A percentile compares a stretch with the other conserved stretches of the same genome.
Evolutionary conservation across 2,329 filamentous ascomycete genomes (phyloP).

Genomic region (Sporothrix schenckii): DNA sequence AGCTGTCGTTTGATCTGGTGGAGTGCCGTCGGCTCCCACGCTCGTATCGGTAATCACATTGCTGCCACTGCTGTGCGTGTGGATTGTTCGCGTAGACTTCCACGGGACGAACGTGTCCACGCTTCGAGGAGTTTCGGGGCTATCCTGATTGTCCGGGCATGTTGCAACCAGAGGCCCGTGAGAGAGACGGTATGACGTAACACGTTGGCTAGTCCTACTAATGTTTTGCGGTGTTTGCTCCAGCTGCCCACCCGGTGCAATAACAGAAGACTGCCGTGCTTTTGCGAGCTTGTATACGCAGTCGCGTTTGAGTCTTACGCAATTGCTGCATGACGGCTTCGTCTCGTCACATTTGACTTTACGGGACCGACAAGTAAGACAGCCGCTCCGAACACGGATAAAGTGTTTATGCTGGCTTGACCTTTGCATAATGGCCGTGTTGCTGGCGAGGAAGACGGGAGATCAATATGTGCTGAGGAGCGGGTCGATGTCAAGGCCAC

Average conservation of each 20-base stretch:
- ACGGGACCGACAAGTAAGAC: slow-evolving; percentile 15
- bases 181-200: background rate
- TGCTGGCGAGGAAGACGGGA: background rate
- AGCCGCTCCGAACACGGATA: slow-evolving; percentile 15
- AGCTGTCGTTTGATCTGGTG: background rate
- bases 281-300: background rate
- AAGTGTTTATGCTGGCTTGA: slow-evolving; percentile 10
- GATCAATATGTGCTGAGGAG: background rate
- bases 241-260: too few relatives aligned
- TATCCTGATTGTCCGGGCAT: background rate
- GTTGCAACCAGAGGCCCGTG: background rate
- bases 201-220: background rate
- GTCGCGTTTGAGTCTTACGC: background rate
- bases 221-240: background rate
- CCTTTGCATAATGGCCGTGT: background rate
- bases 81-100: too few relatives aligned
- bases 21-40: background rate
- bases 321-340: slow-evolving; percentile 6
- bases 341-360: slow-evolving; percentile 25
- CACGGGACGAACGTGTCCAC: background rate
- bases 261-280: background rate
- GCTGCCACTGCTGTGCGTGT: background rate
- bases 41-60: background rate
- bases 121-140: background rate
- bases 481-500: background rate